Conservation (phyloP, 1,284 basidiomycete genomes). For the Ustilago nuda region DNA sequence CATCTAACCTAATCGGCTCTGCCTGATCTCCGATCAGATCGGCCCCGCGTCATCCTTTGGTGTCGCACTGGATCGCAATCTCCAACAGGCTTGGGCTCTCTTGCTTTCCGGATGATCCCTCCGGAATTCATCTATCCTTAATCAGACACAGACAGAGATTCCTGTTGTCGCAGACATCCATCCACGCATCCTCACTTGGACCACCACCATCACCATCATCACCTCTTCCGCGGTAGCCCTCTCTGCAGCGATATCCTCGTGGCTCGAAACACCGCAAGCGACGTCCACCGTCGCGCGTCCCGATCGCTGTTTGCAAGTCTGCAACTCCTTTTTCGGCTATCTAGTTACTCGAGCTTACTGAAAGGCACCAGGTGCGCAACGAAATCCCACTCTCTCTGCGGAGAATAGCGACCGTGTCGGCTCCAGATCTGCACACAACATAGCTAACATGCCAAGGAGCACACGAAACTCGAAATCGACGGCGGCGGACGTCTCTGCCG, state of each 20-base stretch:
- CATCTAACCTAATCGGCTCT: too few relatives aligned
- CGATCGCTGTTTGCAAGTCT: neutral
- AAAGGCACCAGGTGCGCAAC: neutral
- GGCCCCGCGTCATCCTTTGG: too few relatives aligned
- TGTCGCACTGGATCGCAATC: too few relatives aligned
- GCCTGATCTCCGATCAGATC: too few relatives aligned
- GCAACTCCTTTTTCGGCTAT: slow-evolving; percentile 3
- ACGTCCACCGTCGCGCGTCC: slow-evolving; percentile 1
- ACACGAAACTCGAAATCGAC: slow-evolving; percentile 45
- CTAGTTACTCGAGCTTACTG: neutral
- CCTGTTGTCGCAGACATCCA: neutral
- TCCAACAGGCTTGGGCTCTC: neutral
- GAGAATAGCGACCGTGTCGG: neutral
- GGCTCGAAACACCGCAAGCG: neutral
- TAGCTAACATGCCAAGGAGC: slow-evolving; percentile 29
- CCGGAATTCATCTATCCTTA: neutral
- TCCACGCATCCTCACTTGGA: neutral
- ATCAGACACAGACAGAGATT: neutral
- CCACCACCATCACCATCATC: neutral
- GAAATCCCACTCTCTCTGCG: neutral
- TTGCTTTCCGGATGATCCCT: slow-evolving; percentile 3
- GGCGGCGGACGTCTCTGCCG: slow-evolving; percentile 32
- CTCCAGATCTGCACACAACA: neutral
- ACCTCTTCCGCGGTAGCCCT: neutral
- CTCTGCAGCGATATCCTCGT: neutral